Evolutionary conservation across 352 stramenopile species (phyloP), one percentile per base, ranked within the genome.

Genomic region (Phytopythium litorale): DNA sequence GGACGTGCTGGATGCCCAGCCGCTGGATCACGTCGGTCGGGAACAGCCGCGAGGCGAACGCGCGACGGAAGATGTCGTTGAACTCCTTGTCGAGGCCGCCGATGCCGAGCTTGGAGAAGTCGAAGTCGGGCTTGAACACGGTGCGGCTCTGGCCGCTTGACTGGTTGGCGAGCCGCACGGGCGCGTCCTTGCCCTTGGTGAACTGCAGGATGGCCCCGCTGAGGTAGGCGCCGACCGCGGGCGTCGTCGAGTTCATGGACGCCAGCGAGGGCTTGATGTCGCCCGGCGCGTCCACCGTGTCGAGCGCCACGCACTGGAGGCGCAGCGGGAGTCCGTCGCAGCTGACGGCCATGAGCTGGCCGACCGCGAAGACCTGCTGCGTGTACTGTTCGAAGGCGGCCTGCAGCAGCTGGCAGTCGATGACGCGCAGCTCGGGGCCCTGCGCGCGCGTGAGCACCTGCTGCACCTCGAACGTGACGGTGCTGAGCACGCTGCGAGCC

Each of bases 71-170:
- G 65, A 99, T 99, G 75, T 99, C 87, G 79, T 98, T 99, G 74
- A 99, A 99, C 81, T 99, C 96, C 56, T 96, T 92, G 78, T 99
- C 96, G 35, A 99, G 88, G 62, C 98, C 98, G 43, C 97, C 98
- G 73, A 99, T 99, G 58, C 97, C 98, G 43, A 99, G 78, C 74
- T 99, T 98, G 68, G 94, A 95, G 78, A 99, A 99, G 78, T 99
- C 96, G 76, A 99, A 99, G 62, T 99, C 96, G 1, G 84, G 87
- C 50, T 97, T 95, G 76, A 99, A 99, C 33, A 99, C 81, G 3
- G 66, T 88, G 55, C 82, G 79, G 18, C 70, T 85, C 57, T 84
- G 79, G n/a, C 86, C 86, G 11, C 71, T 84, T 21, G 80, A 89
- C 66, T 93, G 86, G 67, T 94, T 94, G 4, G 79, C 78, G 35